A percentile compares a stretch with the other conserved stretches of the same genome.
Evolutionary conservation across 23 red algal genomes (phyloP).

Genomic region (Cyanidioschyzon merolae): DNA sequence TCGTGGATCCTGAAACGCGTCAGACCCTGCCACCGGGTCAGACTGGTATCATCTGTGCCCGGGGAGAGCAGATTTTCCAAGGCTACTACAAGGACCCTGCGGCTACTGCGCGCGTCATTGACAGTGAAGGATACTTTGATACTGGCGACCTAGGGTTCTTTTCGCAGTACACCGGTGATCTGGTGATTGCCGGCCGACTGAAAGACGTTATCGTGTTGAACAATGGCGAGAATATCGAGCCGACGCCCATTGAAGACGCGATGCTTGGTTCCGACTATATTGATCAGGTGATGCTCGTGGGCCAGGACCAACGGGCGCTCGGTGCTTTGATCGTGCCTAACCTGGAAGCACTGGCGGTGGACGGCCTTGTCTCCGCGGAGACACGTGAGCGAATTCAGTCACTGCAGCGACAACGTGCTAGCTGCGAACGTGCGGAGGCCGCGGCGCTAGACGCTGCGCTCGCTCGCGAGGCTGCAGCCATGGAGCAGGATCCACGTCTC

Average conservation of each 20-base stretch:
- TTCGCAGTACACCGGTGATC: constrained; percentile 43
- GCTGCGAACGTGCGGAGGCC: constrained; percentile 8
- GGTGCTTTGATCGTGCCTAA: constrained; percentile 83
- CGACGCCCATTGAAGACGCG: constrained; percentile 72
- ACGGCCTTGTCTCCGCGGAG: constrained; percentile 21
- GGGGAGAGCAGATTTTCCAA: constrained; percentile 54
- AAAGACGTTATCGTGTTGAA: constrained; percentile 91
- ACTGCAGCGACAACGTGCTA: not conserved
- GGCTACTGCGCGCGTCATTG: constrained; percentile 62
- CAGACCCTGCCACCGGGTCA: constrained; percentile 33
- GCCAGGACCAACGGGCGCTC: constrained; percentile 76
- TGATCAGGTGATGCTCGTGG: constrained; percentile 91
- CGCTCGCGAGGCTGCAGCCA: constrained; percentile 17
- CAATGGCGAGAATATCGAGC: constrained; percentile 93
- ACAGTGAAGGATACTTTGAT: constrained; percentile 78
- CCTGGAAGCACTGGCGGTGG: constrained; percentile 33
- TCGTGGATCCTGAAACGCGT: constrained; percentile 65
- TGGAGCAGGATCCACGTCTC: constrained; percentile 19
- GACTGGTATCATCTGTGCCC: constrained; percentile 45
- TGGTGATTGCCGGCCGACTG: constrained; percentile 78
- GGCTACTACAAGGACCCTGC: constrained; percentile 55
- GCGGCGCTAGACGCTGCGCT: constrained; percentile 17
- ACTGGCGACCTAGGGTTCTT: constrained; percentile 83
- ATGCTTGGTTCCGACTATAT: constrained; percentile 45
- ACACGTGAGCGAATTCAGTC: not conserved